phyloP scores from a whole-genome alignment of 768 basidiomycete genomes.

The Boletus reticuloceps region DNA sequence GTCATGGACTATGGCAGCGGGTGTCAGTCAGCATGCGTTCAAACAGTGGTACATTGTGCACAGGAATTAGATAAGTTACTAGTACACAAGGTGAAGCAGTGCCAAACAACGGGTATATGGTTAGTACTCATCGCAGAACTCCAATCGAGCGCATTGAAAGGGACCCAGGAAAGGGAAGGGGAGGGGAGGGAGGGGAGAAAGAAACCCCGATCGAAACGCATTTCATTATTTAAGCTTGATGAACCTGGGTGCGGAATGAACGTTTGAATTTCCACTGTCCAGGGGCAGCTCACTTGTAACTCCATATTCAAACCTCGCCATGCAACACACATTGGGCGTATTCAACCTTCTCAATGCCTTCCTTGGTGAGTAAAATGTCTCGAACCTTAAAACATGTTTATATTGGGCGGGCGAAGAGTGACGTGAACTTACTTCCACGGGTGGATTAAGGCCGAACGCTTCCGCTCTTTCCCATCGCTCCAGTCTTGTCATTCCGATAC shows the following conservation, averaged over 20 bases:
- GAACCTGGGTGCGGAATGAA: neutral
- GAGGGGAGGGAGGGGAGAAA: no score
- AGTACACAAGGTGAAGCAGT: neutral
- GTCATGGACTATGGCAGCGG: no score
- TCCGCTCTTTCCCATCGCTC: conserved; percentile 88
- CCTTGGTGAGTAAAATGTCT: conserved; percentile 69
- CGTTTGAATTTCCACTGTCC: neutral
- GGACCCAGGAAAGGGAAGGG: no score
- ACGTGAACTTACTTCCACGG: conserved; percentile 55
- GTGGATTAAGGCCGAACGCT: conserved; percentile 75
- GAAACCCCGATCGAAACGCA: neutral
- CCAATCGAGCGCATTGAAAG: neutral
- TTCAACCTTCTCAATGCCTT: conserved; percentile 52
- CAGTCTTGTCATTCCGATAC: conserved; percentile 73
- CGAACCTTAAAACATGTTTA: conserved; percentile 50
- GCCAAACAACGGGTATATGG: neutral
- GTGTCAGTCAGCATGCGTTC: no score
- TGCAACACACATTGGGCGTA: conserved; percentile 66
- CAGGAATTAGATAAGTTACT: neutral
- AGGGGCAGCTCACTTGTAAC: neutral
- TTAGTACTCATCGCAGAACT: neutral
- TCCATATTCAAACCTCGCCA: conserved; percentile 31
- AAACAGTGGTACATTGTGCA: no score
- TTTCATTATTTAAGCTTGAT: neutral
- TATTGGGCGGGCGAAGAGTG: neutral